Base-by-base conservation (phyloP, 345 rosid species). In the Pistacia vera region DNA sequence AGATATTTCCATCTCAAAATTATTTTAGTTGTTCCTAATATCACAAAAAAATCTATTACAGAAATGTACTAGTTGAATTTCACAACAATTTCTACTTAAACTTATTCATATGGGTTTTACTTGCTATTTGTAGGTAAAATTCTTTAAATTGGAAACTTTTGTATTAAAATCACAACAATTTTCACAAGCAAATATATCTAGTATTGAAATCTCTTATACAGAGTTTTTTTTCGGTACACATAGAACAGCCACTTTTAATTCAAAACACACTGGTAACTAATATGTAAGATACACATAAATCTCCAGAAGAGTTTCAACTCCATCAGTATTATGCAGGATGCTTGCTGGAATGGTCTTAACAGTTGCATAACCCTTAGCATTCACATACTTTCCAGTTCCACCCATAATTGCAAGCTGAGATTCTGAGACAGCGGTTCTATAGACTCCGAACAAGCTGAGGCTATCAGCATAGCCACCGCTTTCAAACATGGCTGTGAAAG, bases 361-460 rank as follows among this genome's bases (percentile, higher is more conserved):
- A 52, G 86, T 81, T 4, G 99, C 95, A 44, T 72, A 90, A 0
- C 96, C 99, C 68, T 83, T 82, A 2, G 93, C 93, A 79, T 93
- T 90, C 63, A 88, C 93, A 80, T 86, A 88, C 77, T 88, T 92
- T 13, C 99, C 97, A 0, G 97, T 95, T 13, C 98, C 99, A 51
- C 96, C 99, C 98, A 90, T 93, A 68, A 95, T 76, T 3, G 94
- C 89, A 59, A 93, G 76, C 81, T 90, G 97, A 2, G 98, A 93
- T 76, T 93, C 98, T 0, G 98, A 90, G 35, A 77, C 90, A 2
- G 87, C 93, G 1, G 90, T 90, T 68, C 85, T 78, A 25, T 87
- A 93, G 68, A 93, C 92, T 38, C 98, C 99, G 6, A 90, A 93
- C 78, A 95, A 85, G 85, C 93, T 89, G 75, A 95, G 84, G 63